These are phyloP conservation scores for Collybiopsis confluens DNA, from an alignment of 768 basidiomycete species.

Conservation along the genomic window DNA sequence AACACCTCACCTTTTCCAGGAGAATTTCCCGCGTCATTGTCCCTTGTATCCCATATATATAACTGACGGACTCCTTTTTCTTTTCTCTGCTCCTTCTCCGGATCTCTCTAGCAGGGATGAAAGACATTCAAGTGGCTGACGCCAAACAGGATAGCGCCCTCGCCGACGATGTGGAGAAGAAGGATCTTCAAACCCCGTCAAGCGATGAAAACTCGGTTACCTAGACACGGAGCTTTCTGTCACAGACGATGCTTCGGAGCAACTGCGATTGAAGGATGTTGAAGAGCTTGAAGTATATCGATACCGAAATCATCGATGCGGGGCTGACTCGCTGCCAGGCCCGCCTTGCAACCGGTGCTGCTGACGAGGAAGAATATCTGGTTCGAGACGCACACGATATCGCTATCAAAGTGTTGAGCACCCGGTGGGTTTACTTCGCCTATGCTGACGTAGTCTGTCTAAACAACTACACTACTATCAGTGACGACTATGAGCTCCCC, in stretches of 20 bases:
- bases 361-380: constrained; percentile 30
- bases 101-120: too few species aligned
- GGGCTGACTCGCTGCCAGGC: constrained; percentile 18
- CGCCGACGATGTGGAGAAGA: constrained; percentile 2
- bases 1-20: too few species aligned
- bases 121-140: background rate
- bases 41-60: too few species aligned
- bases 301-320: background rate
- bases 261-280: background rate
- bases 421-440: constrained; percentile 10
- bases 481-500: constrained; percentile 32
- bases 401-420: constrained; percentile 30
- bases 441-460: background rate
- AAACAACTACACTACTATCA: constrained; percentile 11
- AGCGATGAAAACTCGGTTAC: background rate
- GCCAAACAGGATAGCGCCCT: constrained; percentile 1
- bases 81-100: too few species aligned
- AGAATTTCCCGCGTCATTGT: too few species aligned
- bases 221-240: background rate
- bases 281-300: background rate
- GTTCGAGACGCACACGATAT: constrained; percentile 34
- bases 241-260: background rate
- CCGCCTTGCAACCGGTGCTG: constrained; percentile 24
- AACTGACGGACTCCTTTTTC: too few species aligned
- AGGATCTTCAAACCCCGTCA: background rate